Percentiles rank a stretch among this genome's conserved stretches.
phyloP scores from a whole-genome alignment of 805 yeast species.

The Saccharomycopsis javanensis region DNA sequence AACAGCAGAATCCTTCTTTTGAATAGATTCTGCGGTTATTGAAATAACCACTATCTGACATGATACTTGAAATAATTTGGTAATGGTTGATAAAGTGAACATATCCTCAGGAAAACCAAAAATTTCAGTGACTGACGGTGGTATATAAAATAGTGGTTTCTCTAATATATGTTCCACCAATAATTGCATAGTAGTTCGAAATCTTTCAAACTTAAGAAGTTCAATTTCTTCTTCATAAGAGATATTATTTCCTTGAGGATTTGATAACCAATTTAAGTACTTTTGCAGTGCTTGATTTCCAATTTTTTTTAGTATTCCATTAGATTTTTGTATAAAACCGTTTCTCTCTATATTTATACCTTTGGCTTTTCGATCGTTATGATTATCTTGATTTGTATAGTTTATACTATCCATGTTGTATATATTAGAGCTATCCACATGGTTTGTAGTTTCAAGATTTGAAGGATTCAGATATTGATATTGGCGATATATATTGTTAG shows the following conservation, averaged over 20 bases:
- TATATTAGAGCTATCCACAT: neutral
- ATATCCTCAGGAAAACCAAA: slow-evolving; percentile 15
- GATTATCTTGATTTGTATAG: neutral
- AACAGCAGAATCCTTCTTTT: slow-evolving; percentile 12
- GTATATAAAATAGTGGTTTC: slow-evolving; percentile 11
- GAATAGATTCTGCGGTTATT: slow-evolving; percentile 9
- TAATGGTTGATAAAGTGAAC: slow-evolving; percentile 10
- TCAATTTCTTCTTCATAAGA: neutral
- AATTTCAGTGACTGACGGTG: neutral
- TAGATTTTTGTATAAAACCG: neutral
- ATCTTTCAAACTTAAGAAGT: neutral
- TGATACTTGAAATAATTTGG: slow-evolving; percentile 14
- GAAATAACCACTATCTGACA: slow-evolving; percentile 13
- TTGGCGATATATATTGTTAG: neutral
- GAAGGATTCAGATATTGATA: neutral
- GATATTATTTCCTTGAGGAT: neutral
- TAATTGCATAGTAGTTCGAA: neutral
- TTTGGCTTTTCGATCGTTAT: neutral
- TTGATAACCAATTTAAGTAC: neutral
- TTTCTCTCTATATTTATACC: neutral
- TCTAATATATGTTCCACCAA: slow-evolving; percentile 1
- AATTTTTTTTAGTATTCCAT: neutral
- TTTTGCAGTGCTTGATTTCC: neutral
- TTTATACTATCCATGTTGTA: neutral
- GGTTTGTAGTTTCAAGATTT: neutral